These are phyloP conservation scores for Xylariales sp. DNA, from an alignment of 2,329 filamentous ascomycete genomes.

Conservation along the genomic window DNA sequence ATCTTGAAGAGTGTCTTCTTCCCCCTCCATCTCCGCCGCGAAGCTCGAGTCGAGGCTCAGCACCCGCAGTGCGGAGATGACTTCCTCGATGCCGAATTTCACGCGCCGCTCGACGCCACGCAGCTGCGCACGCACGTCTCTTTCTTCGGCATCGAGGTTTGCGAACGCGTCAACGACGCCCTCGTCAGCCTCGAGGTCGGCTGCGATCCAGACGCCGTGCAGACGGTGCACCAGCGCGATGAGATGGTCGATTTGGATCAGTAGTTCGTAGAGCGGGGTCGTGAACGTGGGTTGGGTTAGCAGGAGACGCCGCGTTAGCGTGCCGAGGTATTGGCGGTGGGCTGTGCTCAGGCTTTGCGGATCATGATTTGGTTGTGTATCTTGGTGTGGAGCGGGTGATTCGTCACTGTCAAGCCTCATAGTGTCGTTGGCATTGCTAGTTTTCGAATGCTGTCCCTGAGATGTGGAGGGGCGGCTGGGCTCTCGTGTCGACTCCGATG, in stretches of 20 bases:
- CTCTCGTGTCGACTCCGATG: constrained; percentile 44
- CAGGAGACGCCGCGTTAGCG: constrained; percentile 74
- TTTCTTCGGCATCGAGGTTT: constrained; percentile 78
- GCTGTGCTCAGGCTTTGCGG: constrained; percentile 86
- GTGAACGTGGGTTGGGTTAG: constrained; percentile 70
- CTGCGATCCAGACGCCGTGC: constrained; percentile 78
- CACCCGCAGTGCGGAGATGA: constrained; percentile 59
- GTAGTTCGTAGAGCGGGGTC: constrained; percentile 71
- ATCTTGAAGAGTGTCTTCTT: constrained; percentile 34
- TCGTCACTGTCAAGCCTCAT: constrained; percentile 31
- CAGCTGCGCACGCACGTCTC: constrained; percentile 73
- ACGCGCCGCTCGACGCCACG: constrained; percentile 72
- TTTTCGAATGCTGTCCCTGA: not conserved
- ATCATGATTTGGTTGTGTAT: constrained; percentile 67
- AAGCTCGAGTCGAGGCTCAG: constrained; percentile 38
- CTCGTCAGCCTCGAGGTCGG: constrained; percentile 85
- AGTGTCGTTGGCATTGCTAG: constrained; percentile 10
- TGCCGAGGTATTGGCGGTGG: constrained; percentile 79
- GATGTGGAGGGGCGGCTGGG: constrained; percentile 32
- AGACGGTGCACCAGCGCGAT: constrained; percentile 81
- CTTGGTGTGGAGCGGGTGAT: not conserved
- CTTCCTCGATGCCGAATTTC: constrained; percentile 73
- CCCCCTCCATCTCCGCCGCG: constrained; percentile 39
- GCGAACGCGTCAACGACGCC: constrained; percentile 82
- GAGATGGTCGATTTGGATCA: constrained; percentile 83